These are phyloP conservation scores for Penicillium maclennaniae DNA, from an alignment of 495 filamentous ascomycete species.

Conservation along the genomic window DNA sequence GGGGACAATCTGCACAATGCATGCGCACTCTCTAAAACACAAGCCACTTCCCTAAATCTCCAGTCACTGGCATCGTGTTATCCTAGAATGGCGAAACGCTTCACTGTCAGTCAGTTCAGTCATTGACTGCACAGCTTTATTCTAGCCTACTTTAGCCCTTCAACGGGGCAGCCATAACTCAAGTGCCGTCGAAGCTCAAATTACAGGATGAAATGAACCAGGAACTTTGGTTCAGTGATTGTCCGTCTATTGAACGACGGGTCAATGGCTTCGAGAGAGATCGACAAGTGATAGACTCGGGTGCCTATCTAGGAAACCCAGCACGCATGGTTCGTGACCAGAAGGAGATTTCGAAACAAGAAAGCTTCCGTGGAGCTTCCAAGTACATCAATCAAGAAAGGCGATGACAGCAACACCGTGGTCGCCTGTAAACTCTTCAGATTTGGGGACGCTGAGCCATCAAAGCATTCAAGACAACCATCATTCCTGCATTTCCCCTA, in stretches of 20 bases:
- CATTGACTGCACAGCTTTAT: not conserved
- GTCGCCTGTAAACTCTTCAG: slow-evolving; percentile 12
- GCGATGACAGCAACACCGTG: slow-evolving; percentile 24
- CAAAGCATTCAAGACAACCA: slow-evolving; percentile 15
- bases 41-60: not conserved
- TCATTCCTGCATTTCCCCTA: slow-evolving; percentile 33
- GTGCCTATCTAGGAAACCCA: too few species aligned
- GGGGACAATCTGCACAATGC: not conserved
- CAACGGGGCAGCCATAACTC: not conserved
- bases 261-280: too few species aligned
- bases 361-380: not conserved
- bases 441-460: slow-evolving; percentile 17
- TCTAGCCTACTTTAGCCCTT: not conserved
- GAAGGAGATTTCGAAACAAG: not conserved
- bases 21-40: not conserved
- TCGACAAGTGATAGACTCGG: too few species aligned
- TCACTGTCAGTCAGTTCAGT: not conserved
- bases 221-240: not conserved
- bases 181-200: not conserved
- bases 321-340: too few species aligned
- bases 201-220: not conserved
- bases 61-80: not conserved
- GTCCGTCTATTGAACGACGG: slow-evolving; percentile 6
- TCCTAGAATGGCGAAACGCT: not conserved
- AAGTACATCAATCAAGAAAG: not conserved